Evolutionary conservation across 805 yeast genomes (phyloP).

Genomic region (Metschnikowia reukaufii): DNA sequence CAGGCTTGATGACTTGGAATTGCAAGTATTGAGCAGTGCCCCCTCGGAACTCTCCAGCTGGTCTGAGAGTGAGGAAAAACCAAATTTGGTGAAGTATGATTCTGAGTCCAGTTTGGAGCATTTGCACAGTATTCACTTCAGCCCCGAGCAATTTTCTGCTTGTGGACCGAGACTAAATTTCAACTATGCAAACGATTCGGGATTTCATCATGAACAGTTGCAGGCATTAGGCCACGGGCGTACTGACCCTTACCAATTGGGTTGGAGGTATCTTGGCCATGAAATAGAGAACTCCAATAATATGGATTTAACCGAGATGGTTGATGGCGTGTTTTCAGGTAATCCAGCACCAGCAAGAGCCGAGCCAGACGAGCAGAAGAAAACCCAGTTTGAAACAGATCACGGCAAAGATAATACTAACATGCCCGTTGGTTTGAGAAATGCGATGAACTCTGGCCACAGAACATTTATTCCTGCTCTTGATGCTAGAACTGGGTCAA

Average conservation of each 20-base stretch:
- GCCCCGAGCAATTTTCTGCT: slow-evolving; percentile 7
- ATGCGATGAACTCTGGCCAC: slow-evolving; percentile 9
- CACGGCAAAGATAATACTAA: not conserved
- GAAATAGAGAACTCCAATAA: slow-evolving; percentile 1
- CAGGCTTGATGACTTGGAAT: slow-evolving; percentile 11
- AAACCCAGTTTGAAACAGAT: not conserved
- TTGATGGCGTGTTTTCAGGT: slow-evolving; percentile 9
- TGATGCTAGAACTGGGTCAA: not conserved
- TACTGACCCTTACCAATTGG: slow-evolving; percentile 5
- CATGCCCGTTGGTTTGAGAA: slow-evolving; percentile 12
- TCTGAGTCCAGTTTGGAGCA: slow-evolving; percentile 13
- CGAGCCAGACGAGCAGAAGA: not conserved
- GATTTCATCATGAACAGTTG: slow-evolving; percentile 2
- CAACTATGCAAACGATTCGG: not conserved
- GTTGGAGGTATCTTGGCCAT: slow-evolving; percentile 7
- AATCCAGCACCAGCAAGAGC: not conserved
- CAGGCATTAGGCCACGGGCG: slow-evolving; percentile 2
- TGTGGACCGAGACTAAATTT: slow-evolving; percentile 3
- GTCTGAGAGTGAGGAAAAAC: slow-evolving; percentile 13
- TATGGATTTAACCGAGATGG: slow-evolving; percentile 12
- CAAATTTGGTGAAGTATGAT: slow-evolving; percentile 11
- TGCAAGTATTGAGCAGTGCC: slow-evolving; percentile 13
- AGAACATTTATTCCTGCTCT: slow-evolving; percentile 1
- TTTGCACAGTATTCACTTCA: slow-evolving; percentile 10
- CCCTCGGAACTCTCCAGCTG: slow-evolving; percentile 15